phyloP scores from a whole-genome alignment of 2,329 filamentous ascomycete genomes.

The Pseudophaeomoniella oleicola region DNA sequence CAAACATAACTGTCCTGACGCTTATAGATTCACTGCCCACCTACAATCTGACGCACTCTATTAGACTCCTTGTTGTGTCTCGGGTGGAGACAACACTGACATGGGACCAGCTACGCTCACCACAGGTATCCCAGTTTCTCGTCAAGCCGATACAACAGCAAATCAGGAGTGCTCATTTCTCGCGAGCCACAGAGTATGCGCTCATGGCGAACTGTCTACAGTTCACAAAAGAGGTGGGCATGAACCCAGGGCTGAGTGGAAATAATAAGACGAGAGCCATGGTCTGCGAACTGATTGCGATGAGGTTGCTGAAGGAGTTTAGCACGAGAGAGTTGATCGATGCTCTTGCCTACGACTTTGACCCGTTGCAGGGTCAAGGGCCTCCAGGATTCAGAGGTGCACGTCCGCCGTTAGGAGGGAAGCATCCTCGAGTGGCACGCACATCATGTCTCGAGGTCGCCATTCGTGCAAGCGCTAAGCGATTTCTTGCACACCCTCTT shows the following conservation, averaged over 20 bases:
- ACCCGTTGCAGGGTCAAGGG: constrained; percentile 70
- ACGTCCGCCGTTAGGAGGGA: constrained; percentile 24
- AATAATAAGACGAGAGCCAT: constrained; percentile 71
- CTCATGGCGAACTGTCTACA: constrained; percentile 89
- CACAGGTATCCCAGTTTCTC: constrained; percentile 88
- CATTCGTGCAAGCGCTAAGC: constrained; percentile 82
- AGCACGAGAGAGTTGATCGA: constrained; percentile 82
- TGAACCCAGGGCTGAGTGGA: constrained; percentile 70
- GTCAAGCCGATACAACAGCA: constrained; percentile 91
- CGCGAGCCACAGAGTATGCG: constrained; percentile 72
- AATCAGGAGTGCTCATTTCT: constrained; percentile 71
- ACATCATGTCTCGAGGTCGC: constrained; percentile 87
- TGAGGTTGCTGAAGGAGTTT: constrained; percentile 82
- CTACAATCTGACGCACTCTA: constrained; percentile 80
- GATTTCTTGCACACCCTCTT: constrained; percentile 78
- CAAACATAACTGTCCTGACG: constrained; percentile 1
- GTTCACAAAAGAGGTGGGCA: constrained; percentile 73
- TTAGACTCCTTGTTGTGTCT: constrained; percentile 68
- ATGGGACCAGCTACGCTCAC: constrained; percentile 92
- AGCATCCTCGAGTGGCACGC: constrained; percentile 48
- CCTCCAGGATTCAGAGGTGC: constrained; percentile 22
- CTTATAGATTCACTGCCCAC: constrained; percentile 64
- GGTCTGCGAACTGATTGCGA: constrained; percentile 79
- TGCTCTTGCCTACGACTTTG: constrained; percentile 87
- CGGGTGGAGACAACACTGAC: constrained; percentile 83